These are phyloP conservation scores for Malus domestica DNA, from an alignment of 306 rosid species.

Conservation along the genomic window DNA sequence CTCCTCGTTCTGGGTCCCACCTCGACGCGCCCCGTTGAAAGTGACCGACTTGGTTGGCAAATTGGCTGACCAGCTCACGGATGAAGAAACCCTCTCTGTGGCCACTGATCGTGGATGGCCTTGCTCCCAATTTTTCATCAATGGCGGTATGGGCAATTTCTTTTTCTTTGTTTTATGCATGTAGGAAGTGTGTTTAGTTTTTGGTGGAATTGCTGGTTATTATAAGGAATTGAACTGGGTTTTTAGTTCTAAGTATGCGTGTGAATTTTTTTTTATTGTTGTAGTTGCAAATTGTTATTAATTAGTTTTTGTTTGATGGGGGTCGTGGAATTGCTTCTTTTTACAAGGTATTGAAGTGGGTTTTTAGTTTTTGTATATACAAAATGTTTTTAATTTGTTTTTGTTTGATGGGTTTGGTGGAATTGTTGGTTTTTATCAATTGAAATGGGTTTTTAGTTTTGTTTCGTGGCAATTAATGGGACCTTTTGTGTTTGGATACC, in stretches of 20 bases:
- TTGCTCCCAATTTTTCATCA: conserved; percentile 31
- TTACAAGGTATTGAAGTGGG: background rate
- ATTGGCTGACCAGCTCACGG: conserved; percentile 20
- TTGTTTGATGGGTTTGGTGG: background rate
- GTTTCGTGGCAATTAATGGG: background rate
- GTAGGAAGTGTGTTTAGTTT: background rate
- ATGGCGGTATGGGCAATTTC: conserved; percentile 17
- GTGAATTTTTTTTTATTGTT: background rate
- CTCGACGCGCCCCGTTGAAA: conserved; percentile 30
- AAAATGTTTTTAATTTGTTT: no score
- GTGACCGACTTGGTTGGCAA: conserved; percentile 41
- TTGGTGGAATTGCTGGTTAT: background rate
- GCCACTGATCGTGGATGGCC: conserved; percentile 55
- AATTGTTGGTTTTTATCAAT: background rate
- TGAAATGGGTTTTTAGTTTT: background rate
- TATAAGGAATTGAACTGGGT: background rate
- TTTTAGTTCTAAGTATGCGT: background rate
- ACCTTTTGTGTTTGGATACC: background rate
- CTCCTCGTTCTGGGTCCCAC: conserved; percentile 92
- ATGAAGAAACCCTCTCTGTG: conserved; percentile 46
- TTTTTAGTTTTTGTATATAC: background rate
- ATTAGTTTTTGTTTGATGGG: background rate
- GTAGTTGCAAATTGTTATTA: background rate
- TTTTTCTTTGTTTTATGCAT: background rate
- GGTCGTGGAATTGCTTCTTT: background rate